Base-by-base conservation (phyloP, 1,284 basidiomycete species). In the Thecaphora thlaspeos region DNA sequence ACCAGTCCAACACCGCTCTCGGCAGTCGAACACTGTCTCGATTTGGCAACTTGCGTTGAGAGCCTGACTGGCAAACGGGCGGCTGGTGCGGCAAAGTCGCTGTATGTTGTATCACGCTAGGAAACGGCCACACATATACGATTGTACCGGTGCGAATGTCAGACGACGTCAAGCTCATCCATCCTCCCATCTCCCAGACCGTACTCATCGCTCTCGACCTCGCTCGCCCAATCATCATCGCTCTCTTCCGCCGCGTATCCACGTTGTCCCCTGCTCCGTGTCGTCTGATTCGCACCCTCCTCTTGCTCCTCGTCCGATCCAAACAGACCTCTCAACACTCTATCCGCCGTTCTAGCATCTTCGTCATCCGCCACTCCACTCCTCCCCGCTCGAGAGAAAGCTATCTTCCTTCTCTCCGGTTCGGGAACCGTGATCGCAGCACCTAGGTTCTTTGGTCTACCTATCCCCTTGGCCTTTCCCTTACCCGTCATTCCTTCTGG, bases 161-260 rank as follows among this genome's bases (percentile, higher is more conserved):
- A 53, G 42, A 56, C 18, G n/a, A 62, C 56, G 37, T 66, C 59
- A 12, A 30, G 26, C 21, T 28, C 39, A 32, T 66, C 63, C 59
- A 66, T 62, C 34, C 43, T 39, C 7, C 63, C 63, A 37, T 55
- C 55, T 23, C 63, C 63, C 11, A 46, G 41, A 7, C 60, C 59
- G 42, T 66, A 61, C 41, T 66, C 63, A 3, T 40, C 58, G 12
- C 49, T 52, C 8, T 46, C 51, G 14, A 54, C 44, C 41, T 66
- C 63, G 43, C 63, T 66, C 4, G 52, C 60, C 63, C 63, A 66
- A 24, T 62, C 63, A 11, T 63, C 55, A 18, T 59, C 60, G 18
- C 38, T 39, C 24, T 14, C 39, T n/a, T n/a, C n/a, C n/a, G n/a
- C n/a, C n/a, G n/a, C n/a, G n/a, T n/a, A n/a, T n/a, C n/a, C n/a